These are phyloP conservation scores for Hyaloscypha finlandica DNA, from an alignment of 495 filamentous ascomycete genomes.

Conservation along the genomic window DNA sequence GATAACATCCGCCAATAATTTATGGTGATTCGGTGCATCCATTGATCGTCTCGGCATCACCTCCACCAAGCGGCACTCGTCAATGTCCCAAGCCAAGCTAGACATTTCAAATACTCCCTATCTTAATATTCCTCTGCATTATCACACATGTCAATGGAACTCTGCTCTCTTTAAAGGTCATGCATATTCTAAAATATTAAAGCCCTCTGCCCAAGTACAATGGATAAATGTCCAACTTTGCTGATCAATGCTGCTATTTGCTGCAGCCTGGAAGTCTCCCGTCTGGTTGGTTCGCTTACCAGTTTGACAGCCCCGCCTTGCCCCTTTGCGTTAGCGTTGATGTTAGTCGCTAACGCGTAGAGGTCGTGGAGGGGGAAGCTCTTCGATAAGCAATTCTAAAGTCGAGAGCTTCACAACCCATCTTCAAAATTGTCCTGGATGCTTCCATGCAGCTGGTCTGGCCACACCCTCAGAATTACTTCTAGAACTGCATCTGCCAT, in stretches of 20 bases:
- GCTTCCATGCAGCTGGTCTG: background rate
- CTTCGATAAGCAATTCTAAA: conserved; percentile 10
- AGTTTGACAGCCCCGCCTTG: background rate
- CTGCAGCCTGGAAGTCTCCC: no score
- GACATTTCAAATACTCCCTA: background rate
- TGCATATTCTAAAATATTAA: no score
- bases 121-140: no score
- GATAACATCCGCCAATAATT: no score
- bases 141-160: no score
- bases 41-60: background rate
- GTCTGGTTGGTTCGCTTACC: background rate
- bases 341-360: background rate
- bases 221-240: no score
- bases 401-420: conserved; percentile 2
- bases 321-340: background rate
- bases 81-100: background rate
- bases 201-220: no score
- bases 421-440: background rate
- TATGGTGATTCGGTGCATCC: background rate
- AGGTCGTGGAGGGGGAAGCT: background rate
- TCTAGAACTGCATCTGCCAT: background rate
- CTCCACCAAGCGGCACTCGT: background rate
- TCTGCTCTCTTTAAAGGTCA: no score
- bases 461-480: background rate
- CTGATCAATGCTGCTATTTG: no score